These are phyloP conservation scores for Raphanus hybrid DNA, from an alignment of 441 rosid species.

Conservation along the genomic window DNA sequence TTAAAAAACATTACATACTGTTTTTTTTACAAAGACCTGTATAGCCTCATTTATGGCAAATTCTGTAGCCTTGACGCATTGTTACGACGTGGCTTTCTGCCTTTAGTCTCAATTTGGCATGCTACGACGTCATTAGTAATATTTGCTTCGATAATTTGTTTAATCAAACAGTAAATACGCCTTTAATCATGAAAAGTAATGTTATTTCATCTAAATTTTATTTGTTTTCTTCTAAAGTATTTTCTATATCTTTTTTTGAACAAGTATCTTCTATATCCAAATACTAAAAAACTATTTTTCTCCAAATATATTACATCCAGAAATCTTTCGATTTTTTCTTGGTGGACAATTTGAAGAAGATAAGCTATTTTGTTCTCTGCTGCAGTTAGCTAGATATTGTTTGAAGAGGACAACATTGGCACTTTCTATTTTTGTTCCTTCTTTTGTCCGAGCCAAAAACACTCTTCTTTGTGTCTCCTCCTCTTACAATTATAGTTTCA, in stretches of 20 bases:
- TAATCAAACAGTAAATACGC: too few relatives aligned
- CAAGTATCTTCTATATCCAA: not conserved
- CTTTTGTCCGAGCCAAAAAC: slow-evolving; percentile 37
- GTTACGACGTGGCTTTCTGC: not conserved
- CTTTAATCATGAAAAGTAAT: not conserved
- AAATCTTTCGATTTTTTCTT: slow-evolving; percentile 2
- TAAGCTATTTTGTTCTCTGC: slow-evolving; percentile 35
- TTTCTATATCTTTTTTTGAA: too few relatives aligned
- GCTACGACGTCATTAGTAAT: not conserved
- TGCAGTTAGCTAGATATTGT: slow-evolving; percentile 38
- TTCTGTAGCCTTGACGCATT: not conserved
- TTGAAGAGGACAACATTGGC: slow-evolving; percentile 43
- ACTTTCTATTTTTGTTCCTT: slow-evolving; percentile 45
- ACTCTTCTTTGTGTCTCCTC: slow-evolving; percentile 38
- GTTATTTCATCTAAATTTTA: not conserved
- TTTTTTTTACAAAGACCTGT: too few relatives aligned
- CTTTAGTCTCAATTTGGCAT: not conserved
- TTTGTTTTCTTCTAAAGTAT: not conserved
- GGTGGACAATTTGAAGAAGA: slow-evolving; percentile 25
- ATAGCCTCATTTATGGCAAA: not conserved
- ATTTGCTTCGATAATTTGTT: not conserved
- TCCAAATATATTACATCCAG: not conserved
- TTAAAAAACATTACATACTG: too few relatives aligned
- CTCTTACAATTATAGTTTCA: slow-evolving; percentile 32
- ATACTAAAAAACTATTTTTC: not conserved